Conservation (phyloP, 306 rosid genomes). For the Amphicarpaea edgeworthii region DNA sequence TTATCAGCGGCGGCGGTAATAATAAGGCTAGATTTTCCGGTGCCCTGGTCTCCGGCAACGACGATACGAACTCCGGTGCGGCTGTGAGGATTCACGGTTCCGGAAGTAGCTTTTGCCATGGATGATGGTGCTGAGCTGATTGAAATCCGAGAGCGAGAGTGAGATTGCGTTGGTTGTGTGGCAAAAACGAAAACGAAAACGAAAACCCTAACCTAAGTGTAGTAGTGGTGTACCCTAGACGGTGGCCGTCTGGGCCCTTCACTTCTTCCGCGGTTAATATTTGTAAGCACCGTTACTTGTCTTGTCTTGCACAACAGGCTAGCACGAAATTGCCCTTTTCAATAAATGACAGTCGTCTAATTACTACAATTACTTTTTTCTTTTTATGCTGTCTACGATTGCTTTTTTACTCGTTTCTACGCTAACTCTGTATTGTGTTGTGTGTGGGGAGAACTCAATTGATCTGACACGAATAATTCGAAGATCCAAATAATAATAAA, state of each 20-base stretch:
- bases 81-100: slow-evolving; percentile 58
- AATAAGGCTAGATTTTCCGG: slow-evolving; percentile 95
- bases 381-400: no score
- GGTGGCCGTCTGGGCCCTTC: slow-evolving; percentile 17
- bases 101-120: slow-evolving; percentile 74
- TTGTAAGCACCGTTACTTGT: slow-evolving; percentile 17
- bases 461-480: no score
- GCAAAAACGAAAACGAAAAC: slow-evolving; percentile 7
- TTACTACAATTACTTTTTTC: not conserved
- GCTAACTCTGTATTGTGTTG: not conserved
- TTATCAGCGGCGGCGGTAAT: slow-evolving; percentile 85
- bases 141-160: not conserved
- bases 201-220: slow-evolving; percentile 40
- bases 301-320: slow-evolving; percentile 28
- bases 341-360: slow-evolving; percentile 23
- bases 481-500: no score
- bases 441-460: no score
- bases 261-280: slow-evolving; percentile 30
- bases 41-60: slow-evolving; percentile 86
- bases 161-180: not conserved
- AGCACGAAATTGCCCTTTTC: not conserved
- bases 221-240: slow-evolving; percentile 9
- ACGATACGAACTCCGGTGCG: slow-evolving; percentile 84
- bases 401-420: slow-evolving; percentile 6
- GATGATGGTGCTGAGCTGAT: slow-evolving; percentile 10